Evolutionary conservation across 192 early-diverging fungal genomes (phyloP).

Genomic region (Umbelopsis vinacea): DNA sequence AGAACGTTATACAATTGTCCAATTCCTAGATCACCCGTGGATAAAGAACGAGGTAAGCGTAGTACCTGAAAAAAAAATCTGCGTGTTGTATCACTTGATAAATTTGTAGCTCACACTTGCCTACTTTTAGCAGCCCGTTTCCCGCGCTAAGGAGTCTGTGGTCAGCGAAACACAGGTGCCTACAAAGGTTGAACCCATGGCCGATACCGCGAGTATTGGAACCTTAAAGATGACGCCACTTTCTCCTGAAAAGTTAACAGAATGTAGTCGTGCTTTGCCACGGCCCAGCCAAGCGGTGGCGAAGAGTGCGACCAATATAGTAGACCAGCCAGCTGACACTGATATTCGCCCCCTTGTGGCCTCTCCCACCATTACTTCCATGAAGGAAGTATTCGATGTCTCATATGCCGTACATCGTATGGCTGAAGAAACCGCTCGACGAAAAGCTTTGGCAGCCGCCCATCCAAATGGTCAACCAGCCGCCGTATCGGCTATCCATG

Average conservation of each 20-base stretch:
- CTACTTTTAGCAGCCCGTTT: neutral
- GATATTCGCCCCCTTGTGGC: conserved; percentile 49
- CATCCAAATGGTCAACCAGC: neutral
- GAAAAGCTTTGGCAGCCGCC: conserved; percentile 13
- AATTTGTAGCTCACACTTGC: neutral
- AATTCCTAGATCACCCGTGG: conserved; percentile 85
- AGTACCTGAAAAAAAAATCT: neutral
- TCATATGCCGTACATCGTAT: conserved; percentile 74
- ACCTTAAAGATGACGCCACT: conserved; percentile 20
- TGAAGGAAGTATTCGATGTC: conserved; percentile 77
- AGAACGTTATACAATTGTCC: conserved; percentile 76
- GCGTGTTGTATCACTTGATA: neutral
- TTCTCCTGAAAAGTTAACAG: neutral
- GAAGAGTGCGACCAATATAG: neutral
- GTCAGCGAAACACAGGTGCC: neutral
- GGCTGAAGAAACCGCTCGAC: conserved; percentile 58
- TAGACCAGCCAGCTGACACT: conserved; percentile 30
- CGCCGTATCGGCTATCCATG: neutral
- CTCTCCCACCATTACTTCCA: conserved; percentile 46
- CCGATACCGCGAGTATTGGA: neutral
- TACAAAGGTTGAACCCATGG: neutral
- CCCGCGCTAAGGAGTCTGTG: neutral
- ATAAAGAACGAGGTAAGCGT: conserved; percentile 59
- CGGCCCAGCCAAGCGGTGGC: neutral
- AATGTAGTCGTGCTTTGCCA: neutral